Evolutionary conservation across 495 filamentous ascomycete species (phyloP).

Genomic region (Neurospora tetraspora): DNA sequence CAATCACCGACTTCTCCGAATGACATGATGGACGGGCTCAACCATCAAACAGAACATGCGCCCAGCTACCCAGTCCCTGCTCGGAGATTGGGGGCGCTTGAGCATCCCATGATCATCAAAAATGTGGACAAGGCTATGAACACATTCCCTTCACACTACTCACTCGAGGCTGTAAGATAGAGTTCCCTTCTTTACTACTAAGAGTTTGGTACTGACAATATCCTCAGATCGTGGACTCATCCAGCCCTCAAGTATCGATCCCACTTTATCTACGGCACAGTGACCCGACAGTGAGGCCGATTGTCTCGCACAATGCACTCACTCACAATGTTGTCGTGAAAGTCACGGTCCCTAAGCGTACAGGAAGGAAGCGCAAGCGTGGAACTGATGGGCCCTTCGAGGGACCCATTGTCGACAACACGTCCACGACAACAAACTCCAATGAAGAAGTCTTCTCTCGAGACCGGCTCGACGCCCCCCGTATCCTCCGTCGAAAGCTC

Average conservation of each 20-base stretch:
- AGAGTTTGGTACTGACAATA: neutral
- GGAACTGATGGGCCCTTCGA: conserved; percentile 59
- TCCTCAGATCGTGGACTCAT: conserved; percentile 26
- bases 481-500: conserved; percentile 52
- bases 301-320: conserved; percentile 56
- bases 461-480: conserved; percentile 31
- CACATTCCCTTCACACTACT: conserved; percentile 59
- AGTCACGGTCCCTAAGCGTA: conserved; percentile 76
- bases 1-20: neutral
- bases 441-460: conserved; percentile 23
- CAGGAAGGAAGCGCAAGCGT: conserved; percentile 72
- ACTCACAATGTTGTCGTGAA: conserved; percentile 80
- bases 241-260: conserved; percentile 31
- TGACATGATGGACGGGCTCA: neutral
- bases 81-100: conserved; percentile 61
- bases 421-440: neutral
- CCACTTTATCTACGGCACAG: conserved; percentile 64
- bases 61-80: conserved; percentile 46
- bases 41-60: conserved; percentile 13
- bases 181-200: neutral
- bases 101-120: conserved; percentile 78
- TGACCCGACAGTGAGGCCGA: conserved; percentile 64
- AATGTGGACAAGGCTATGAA: conserved; percentile 74
- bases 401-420: conserved; percentile 7
- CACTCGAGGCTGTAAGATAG: conserved; percentile 55